Conservation (phyloP, 306 rosid genomes). For the Gynostemma pentaphyllum region DNA sequence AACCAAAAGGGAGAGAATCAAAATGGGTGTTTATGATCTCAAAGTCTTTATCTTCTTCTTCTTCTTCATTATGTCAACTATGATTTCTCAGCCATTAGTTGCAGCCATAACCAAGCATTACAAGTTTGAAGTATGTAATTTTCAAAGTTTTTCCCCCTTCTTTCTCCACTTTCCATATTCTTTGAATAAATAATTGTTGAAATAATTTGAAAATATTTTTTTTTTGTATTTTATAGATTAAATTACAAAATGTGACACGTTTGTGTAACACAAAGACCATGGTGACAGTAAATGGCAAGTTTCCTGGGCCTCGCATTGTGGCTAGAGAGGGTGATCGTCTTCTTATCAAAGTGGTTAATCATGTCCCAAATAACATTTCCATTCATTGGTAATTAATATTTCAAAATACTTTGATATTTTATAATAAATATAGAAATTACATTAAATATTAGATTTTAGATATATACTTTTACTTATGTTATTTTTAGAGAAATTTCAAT, state of each 20-base stretch:
- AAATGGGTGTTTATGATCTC: not conserved
- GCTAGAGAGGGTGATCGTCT: slow-evolving; percentile 10
- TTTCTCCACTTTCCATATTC: no score
- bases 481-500: no score
- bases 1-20: not conserved
- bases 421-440: no score
- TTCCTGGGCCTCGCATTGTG: slow-evolving; percentile 1
- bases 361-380: not conserved
- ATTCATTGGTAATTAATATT: slow-evolving; percentile 11
- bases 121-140: not conserved
- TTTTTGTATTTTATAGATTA: not conserved
- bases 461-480: no score
- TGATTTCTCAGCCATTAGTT: not conserved
- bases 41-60: not conserved
- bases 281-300: slow-evolving; percentile 9
- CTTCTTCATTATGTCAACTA: not conserved
- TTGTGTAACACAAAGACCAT: slow-evolving; percentile 9
- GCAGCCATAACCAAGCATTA: not conserved
- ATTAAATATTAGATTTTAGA: no score
- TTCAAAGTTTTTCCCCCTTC: no score
- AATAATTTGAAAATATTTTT: no score
- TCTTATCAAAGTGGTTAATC: slow-evolving; percentile 1
- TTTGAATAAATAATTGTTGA: no score
- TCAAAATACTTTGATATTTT: no score
- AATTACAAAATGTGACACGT: not conserved